Conservation (phyloP, 2,329 filamentous ascomycete genomes). For the Colletotrichum cordylinicola region DNA sequence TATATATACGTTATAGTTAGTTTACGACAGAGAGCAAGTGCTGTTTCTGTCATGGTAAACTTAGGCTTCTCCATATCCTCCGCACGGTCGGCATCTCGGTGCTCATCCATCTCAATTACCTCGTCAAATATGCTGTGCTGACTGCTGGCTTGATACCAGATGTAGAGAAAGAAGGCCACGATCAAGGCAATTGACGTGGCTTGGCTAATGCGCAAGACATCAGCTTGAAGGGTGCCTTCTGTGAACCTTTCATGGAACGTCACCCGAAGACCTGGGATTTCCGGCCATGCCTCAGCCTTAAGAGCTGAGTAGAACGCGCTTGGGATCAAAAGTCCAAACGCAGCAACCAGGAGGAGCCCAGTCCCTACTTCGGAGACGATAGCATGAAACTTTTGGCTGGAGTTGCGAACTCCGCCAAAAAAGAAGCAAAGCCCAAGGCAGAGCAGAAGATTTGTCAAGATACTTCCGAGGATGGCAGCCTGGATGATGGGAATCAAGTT, state of each 20-base stretch:
- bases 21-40: slow-evolving; percentile 68
- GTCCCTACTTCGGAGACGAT: slow-evolving; percentile 73
- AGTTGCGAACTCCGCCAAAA: slow-evolving; percentile 64
- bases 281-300: slow-evolving; percentile 30
- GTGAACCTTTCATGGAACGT: slow-evolving; percentile 33
- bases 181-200: slow-evolving; percentile 68
- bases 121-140: slow-evolving; percentile 68
- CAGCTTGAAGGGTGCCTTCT: slow-evolving; percentile 42
- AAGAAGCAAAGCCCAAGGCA: slow-evolving; percentile 74
- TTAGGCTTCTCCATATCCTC: slow-evolving; percentile 64
- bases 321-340: slow-evolving; percentile 39
- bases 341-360: slow-evolving; percentile 67
- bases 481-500: slow-evolving; percentile 65
- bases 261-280: slow-evolving; percentile 24
- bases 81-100: slow-evolving; percentile 62
- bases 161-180: slow-evolving; percentile 60
- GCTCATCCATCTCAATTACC: slow-evolving; percentile 56
- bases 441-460: slow-evolving; percentile 71
- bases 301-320: slow-evolving; percentile 42
- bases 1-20: too few relatives aligned
- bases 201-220: slow-evolving; percentile 64
- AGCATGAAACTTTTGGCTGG: slow-evolving; percentile 67
- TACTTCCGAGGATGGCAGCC: slow-evolving; percentile 72
- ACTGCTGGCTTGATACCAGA: slow-evolving; percentile 68
- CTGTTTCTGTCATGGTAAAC: slow-evolving; percentile 68